These are phyloP conservation scores for Eragrostis nindensis DNA, from an alignment of 176 grass and related monocot genomes.

Conservation along the genomic window DNA sequence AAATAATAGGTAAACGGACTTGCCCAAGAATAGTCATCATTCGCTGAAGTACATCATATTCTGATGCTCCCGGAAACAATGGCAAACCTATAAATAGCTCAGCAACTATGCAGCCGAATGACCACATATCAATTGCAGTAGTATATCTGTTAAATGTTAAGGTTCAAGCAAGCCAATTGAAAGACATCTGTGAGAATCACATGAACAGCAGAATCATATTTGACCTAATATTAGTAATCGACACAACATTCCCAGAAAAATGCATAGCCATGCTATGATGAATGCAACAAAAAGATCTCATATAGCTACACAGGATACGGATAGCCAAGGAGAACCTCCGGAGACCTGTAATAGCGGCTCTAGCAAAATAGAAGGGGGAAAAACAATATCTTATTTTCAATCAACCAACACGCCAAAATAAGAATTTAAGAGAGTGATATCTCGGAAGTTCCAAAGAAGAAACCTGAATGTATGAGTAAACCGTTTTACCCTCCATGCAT, in stretches of 20 bases:
- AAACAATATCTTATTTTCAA: conserved; percentile 39
- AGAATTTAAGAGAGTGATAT: conserved; percentile 21
- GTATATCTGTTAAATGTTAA: conserved; percentile 83
- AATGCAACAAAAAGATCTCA: conserved; percentile 23
- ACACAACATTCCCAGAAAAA: conserved; percentile 20
- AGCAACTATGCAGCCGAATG: conserved; percentile 90
- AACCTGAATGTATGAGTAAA: conserved; percentile 99
- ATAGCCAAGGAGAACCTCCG: conserved; percentile 97
- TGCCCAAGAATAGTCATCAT: conserved; percentile 90
- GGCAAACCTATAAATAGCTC: conserved; percentile 95
- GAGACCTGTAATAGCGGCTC: conserved; percentile 99
- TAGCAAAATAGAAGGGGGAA: conserved; percentile 51
- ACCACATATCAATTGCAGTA: conserved; percentile 96
- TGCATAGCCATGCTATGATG: conserved; percentile 2
- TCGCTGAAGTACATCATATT: conserved; percentile 90
- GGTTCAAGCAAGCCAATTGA: conserved; percentile 34
- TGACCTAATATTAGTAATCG: not conserved
- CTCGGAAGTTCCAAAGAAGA: conserved; percentile 32
- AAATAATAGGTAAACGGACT: conserved; percentile 26
- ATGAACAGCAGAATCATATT: conserved; percentile 5
- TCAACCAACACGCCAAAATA: conserved; percentile 30
- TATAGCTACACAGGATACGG: conserved; percentile 77
- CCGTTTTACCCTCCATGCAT: conserved; percentile 89
- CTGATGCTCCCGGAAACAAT: conserved; percentile 94
- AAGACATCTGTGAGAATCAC: conserved; percentile 12